Evolutionary conservation across 2,329 filamentous ascomycete species (phyloP), one percentile per base, ranked within the genome.

Genomic region (Gremmenia infestans): DNA sequence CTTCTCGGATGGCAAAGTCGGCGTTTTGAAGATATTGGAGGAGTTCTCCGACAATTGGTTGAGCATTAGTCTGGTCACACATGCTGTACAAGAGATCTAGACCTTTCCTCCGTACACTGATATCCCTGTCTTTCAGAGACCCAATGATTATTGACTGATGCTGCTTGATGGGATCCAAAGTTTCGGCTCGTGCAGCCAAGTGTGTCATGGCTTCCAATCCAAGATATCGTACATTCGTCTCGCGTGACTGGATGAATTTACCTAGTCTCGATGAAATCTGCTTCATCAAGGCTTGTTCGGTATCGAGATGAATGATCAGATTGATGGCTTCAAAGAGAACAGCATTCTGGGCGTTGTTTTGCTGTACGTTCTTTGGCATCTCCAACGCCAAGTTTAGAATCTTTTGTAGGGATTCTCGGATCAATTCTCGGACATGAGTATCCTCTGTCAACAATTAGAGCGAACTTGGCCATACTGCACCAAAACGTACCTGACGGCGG

Each of bases 311-410:
- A 63, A 99, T 99, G 65, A 97, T 94, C 46, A 99, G 83, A 70
- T 99, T 97, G 72, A 99, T 99, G 23, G 94, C 95, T 76, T 99
- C 94, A 68, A 99, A 99, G 1, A 99, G 80, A 14, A 99, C 91
- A 0, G 94, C 94, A 68, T 99, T 99, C 69, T 97, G 94, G 0
- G 94, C 94, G 70, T 99, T 99, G 73, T 99, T 99, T 71, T 99
- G 94, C 73, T 99, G 94, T 15, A 99, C 94, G 67, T 99, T 99
- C 76, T 97, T 99, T 52, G 91, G 94, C 69, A 90, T 86, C 69
- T 97, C 93, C 78, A 96, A 86, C 1, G 94, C 93, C 39, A 90
- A 79, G 67, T 97, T 91, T 70, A 99, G 80, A 47, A 97, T 96
- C 71, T 88, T 91, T 70, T 95, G 89, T 48, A 99, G 75, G 1